Conservation (phyloP, 1,139 yeast genomes). For the Debaryomyces nepalensis region DNA sequence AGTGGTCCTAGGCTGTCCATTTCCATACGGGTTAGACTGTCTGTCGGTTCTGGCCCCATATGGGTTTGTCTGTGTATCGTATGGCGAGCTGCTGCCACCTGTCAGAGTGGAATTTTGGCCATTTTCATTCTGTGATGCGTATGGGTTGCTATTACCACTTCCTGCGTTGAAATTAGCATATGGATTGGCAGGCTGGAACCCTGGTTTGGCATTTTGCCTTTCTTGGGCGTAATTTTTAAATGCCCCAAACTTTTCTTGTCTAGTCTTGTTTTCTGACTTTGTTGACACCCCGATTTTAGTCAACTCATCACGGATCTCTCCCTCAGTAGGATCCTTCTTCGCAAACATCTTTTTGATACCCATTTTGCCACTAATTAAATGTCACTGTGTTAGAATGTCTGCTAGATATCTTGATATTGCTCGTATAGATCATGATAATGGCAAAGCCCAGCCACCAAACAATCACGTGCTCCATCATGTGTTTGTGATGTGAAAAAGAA, state of each 20-base stretch:
- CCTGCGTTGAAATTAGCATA: slow-evolving; percentile 41
- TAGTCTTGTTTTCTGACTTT: slow-evolving; percentile 34
- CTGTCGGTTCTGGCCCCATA: slow-evolving; percentile 12
- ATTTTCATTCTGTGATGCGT: slow-evolving; percentile 15
- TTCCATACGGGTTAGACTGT: slow-evolving; percentile 10
- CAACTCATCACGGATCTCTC: slow-evolving; percentile 55
- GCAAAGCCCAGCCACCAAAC: slow-evolving; percentile 1
- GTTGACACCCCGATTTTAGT: slow-evolving; percentile 58
- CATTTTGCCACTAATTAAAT: slow-evolving; percentile 27
- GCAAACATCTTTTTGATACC: slow-evolving; percentile 60
- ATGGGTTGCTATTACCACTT: slow-evolving; percentile 30
- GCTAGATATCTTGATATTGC: not conserved
- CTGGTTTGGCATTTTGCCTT: slow-evolving; percentile 43
- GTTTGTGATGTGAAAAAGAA: slow-evolving; percentile 4
- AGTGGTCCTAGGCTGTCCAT: not conserved
- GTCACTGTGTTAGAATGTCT: not conserved
- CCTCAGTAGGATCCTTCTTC: slow-evolving; percentile 64
- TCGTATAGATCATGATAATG: slow-evolving; percentile 3
- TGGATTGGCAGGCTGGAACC: slow-evolving; percentile 52
- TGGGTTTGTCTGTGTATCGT: slow-evolving; percentile 5
- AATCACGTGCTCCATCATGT: not conserved
- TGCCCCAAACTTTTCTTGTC: slow-evolving; percentile 66
- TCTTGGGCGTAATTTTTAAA: slow-evolving; percentile 65
- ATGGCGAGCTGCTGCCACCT: slow-evolving; percentile 5
- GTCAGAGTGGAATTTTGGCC: slow-evolving; percentile 11